phyloP scores from a whole-genome alignment of 305 asterid species.

The Ilex paraguariensis region DNA sequence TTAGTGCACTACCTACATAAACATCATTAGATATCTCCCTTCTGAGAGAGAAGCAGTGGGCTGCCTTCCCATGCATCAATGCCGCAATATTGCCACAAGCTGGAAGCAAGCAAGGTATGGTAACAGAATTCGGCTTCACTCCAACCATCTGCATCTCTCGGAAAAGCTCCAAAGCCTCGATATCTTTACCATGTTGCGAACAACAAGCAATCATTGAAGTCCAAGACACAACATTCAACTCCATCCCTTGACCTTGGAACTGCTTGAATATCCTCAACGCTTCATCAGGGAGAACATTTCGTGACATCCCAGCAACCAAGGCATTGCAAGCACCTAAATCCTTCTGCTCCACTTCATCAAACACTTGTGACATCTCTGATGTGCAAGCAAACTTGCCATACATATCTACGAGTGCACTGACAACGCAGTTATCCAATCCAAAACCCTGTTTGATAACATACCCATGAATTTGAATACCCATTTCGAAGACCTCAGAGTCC shows the following conservation, averaged over 20 bases:
- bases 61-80: slow-evolving; percentile 74
- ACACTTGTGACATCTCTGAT: slow-evolving; percentile 48
- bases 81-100: slow-evolving; percentile 94
- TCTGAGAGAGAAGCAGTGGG: slow-evolving; percentile 72
- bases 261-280: slow-evolving; percentile 50
- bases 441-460: slow-evolving; percentile 58
- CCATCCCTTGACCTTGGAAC: slow-evolving; percentile 37
- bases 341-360: slow-evolving; percentile 43
- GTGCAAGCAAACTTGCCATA: slow-evolving; percentile 61
- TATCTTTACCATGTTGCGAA: slow-evolving; percentile 84
- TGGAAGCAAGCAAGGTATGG: slow-evolving; percentile 87
- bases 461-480: slow-evolving; percentile 69
- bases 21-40: slow-evolving; percentile 43
- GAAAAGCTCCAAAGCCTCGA: slow-evolving; percentile 70
- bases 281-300: slow-evolving; percentile 66
- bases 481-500: slow-evolving; percentile 39
- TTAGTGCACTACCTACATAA: slow-evolving; percentile 75
- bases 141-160: slow-evolving; percentile 75
- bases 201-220: slow-evolving; percentile 84
- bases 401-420: slow-evolving; percentile 76
- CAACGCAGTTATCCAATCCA: slow-evolving; percentile 51
- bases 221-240: slow-evolving; percentile 89
- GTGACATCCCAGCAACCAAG: slow-evolving; percentile 64
- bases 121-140: slow-evolving; percentile 66
- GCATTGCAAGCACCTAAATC: slow-evolving; percentile 80